Percentiles rank a stretch among this genome's conserved stretches.
Evolutionary conservation across 371 early-diverging fungal species (phyloP).

Genomic region (Apophysomyces trapeziformis): DNA sequence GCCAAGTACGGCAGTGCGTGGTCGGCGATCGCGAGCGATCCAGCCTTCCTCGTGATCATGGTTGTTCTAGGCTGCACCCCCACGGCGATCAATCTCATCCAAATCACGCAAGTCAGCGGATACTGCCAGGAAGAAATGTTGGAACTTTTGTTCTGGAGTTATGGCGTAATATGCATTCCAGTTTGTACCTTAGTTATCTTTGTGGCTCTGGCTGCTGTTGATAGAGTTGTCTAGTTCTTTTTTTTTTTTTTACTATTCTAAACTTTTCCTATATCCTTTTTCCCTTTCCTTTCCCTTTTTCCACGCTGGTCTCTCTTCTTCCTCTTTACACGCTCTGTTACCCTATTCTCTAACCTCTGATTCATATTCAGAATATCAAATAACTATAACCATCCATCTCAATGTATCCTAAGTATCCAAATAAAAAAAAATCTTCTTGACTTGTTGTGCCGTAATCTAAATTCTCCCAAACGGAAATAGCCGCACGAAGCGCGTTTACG

Average conservation of each 20-base stretch:
- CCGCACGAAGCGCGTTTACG: no score
- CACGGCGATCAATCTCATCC: conserved; percentile 62
- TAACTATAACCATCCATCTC: no score
- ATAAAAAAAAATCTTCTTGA: no score
- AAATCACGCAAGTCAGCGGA: conserved; percentile 58
- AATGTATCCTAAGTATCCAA: no score
- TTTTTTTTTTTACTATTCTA: background rate
- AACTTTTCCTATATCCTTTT: no score
- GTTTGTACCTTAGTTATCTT: conserved; percentile 46
- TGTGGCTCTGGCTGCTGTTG: conserved; percentile 39
- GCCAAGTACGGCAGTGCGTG: conserved; percentile 28
- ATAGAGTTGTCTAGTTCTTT: conserved; percentile 27
- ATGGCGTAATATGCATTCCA: conserved; percentile 60
- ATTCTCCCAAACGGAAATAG: no score
- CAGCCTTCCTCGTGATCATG: conserved; percentile 53
- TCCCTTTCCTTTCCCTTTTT: no score
- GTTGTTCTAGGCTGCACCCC: conserved; percentile 58
- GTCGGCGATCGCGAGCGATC: conserved; percentile 50
- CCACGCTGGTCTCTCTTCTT: no score
- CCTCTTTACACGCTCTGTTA: no score
- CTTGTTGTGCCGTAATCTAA: no score
- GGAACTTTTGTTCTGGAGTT: conserved; percentile 62
- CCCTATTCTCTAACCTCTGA: no score
- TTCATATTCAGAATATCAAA: no score
- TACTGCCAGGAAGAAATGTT: conserved; percentile 62